Evolutionary conservation across 164 flowering plant genomes (phyloP).

Genomic region (Dillenia turbinata): DNA sequence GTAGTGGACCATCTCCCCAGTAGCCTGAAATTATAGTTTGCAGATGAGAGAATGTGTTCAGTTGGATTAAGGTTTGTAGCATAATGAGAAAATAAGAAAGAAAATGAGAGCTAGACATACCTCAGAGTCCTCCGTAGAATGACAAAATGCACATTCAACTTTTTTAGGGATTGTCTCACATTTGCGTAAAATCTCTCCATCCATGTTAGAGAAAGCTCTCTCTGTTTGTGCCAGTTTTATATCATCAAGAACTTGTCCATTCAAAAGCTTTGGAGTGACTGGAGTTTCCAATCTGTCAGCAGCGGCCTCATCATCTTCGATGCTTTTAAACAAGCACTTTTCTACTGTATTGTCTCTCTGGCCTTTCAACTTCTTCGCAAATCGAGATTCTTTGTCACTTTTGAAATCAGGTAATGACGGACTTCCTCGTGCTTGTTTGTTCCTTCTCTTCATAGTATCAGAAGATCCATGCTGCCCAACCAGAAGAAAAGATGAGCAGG

Average conservation of each 20-base stretch:
- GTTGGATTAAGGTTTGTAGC: neutral
- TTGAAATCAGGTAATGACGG: too few relatives aligned
- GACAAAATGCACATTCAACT: constrained; percentile 78
- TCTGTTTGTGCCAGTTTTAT: constrained; percentile 5
- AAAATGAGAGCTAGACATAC: constrained; percentile 24
- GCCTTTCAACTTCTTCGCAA: constrained; percentile 23
- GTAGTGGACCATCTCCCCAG: constrained; percentile 79
- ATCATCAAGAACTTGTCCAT: constrained; percentile 4
- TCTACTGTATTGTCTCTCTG: constrained; percentile 15
- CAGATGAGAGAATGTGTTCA: constrained; percentile 2
- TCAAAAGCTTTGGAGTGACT: constrained; percentile 2
- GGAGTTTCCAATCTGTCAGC: constrained; percentile 12
- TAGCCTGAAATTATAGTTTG: constrained; percentile 39
- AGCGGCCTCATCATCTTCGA: constrained; percentile 8
- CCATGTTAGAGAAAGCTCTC: constrained; percentile 14
- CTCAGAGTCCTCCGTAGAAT: constrained; percentile 61
- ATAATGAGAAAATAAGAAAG: neutral
- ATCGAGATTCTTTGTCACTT: constrained; percentile 3
- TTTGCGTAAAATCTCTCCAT: constrained; percentile 30
- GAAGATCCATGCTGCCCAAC: too few relatives aligned
- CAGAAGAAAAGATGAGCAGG: too few relatives aligned
- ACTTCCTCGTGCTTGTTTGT: too few relatives aligned
- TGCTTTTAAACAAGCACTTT: constrained; percentile 7
- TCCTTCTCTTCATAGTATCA: too few relatives aligned
- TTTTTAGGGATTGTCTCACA: constrained; percentile 26